Base-by-base conservation (phyloP, 495 filamentous ascomycete species). In the Penicillium antarcticum region DNA sequence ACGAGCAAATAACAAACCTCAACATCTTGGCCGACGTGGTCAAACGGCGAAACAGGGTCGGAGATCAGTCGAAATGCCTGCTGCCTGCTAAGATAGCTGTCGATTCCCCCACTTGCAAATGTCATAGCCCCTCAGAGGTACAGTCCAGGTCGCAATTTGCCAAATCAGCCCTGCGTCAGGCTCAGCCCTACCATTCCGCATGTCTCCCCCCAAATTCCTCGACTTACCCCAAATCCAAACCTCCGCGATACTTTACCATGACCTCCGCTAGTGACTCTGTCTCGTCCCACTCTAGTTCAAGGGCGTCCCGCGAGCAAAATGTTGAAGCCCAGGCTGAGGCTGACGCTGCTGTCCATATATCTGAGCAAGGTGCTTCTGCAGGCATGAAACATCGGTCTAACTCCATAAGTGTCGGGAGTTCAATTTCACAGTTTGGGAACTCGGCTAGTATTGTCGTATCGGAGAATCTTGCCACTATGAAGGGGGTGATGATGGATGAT, bases 81-180 rank as follows among this genome's bases (percentile, higher is more conserved):
- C 42, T 60, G 49, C 59, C 52, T 59, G 21, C 13, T 29, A 17
- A 13, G 16, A 51, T 31, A 13, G 24, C n/a, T n/a, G 13, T 10
- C 1, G n/a, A 42, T 11, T 2, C 16, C 34, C 33, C 36, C 18
- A 16, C 14, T 12, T 31, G 23, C 18, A 38, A 46, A 46, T 53
- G 52, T 54, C 45, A 56, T 59, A 53, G 19, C 45, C 42, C 29
- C 19, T 32, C 43, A 16, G 10, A 39, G 23, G 18, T 18, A 34
- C 29, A 2, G 41, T 42, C 38, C 16, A n/a, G n/a, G 29, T n/a
- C 39, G 38, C 14, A n/a, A 31, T 34, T 38, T 33, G 33, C 32
- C 36, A 36, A 39, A 45, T 60, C 60, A 63, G 60, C 60, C 60
- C 60, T 60, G 55, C 47, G 44, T 32, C 44, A 48, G 47, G 11